These are phyloP conservation scores for Aspergillus clavatus DNA, from an alignment of 2,329 filamentous ascomycete species.

Conservation along the genomic window DNA sequence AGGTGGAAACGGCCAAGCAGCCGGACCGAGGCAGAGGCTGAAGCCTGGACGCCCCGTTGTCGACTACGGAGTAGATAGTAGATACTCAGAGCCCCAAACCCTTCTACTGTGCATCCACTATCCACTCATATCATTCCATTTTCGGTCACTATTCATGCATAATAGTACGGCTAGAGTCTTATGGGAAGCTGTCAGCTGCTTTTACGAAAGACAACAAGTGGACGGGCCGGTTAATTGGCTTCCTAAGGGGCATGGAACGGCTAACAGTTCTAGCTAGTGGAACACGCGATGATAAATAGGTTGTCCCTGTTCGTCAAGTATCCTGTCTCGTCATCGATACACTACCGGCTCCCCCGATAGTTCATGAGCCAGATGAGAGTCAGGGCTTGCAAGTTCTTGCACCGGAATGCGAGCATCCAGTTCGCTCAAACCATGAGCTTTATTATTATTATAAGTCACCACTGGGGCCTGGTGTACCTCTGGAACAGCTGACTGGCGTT, in stretches of 20 bases:
- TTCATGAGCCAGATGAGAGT: background rate
- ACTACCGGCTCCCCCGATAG: background rate
- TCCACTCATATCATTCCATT: too few species aligned
- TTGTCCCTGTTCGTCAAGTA: background rate
- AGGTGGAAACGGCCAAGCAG: conserved; percentile 4
- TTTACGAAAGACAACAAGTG: too few species aligned
- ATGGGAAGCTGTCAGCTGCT: too few species aligned
- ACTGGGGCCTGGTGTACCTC: background rate
- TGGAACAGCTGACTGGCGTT: background rate
- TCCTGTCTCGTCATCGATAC: background rate
- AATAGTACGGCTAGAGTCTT: too few species aligned
- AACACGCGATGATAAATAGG: background rate
- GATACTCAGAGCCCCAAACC: too few species aligned
- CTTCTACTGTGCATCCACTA: too few species aligned
- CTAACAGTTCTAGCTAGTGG: too few species aligned
- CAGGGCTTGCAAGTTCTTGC: background rate
- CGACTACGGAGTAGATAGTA: too few species aligned
- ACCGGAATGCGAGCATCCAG: background rate
- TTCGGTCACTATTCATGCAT: too few species aligned
- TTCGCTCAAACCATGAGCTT: background rate
- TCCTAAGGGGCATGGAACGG: too few species aligned
- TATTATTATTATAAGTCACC: background rate
- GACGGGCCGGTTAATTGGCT: too few species aligned
- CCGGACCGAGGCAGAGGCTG: conserved; percentile 2
- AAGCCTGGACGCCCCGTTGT: too few species aligned